These are phyloP conservation scores for Thelephora ganbajun DNA, from an alignment of 768 basidiomycete genomes.

Conservation along the genomic window DNA sequence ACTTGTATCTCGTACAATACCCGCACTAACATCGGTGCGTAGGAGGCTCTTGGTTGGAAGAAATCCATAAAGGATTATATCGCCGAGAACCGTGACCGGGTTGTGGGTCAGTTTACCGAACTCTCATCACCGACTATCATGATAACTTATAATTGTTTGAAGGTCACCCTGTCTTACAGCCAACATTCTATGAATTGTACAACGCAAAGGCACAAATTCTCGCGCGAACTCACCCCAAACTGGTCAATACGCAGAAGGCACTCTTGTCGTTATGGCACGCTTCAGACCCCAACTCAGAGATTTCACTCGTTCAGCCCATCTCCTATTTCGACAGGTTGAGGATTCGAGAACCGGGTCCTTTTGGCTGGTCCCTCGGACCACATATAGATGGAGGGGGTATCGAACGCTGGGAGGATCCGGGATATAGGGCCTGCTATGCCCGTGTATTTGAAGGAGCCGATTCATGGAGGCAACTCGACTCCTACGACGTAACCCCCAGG, in stretches of 20 bases:
- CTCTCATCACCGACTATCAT: too few relatives aligned
- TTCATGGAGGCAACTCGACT: constrained; percentile 47
- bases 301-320: constrained; percentile 44
- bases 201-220: constrained; percentile 46
- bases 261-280: constrained; percentile 49
- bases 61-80: constrained; percentile 37
- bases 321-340: constrained; percentile 68
- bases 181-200: constrained; percentile 65
- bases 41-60: constrained; percentile 55
- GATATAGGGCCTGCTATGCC: constrained; percentile 39
- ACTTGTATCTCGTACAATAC: neutral
- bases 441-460: constrained; percentile 37
- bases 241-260: constrained; percentile 41
- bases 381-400: constrained; percentile 53
- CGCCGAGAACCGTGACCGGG: constrained; percentile 27
- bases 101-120: constrained; percentile 29
- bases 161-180: too few relatives aligned
- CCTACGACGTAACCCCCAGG: constrained; percentile 45
- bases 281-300: constrained; percentile 24
- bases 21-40: neutral
- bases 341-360: constrained; percentile 59
- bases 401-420: constrained; percentile 64
- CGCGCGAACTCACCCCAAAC: constrained; percentile 53
- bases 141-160: too few relatives aligned
- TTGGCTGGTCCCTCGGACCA: constrained; percentile 51